Base-by-base conservation (phyloP, 129 eudicot genomes). In the Flaveria bidentis region DNA sequence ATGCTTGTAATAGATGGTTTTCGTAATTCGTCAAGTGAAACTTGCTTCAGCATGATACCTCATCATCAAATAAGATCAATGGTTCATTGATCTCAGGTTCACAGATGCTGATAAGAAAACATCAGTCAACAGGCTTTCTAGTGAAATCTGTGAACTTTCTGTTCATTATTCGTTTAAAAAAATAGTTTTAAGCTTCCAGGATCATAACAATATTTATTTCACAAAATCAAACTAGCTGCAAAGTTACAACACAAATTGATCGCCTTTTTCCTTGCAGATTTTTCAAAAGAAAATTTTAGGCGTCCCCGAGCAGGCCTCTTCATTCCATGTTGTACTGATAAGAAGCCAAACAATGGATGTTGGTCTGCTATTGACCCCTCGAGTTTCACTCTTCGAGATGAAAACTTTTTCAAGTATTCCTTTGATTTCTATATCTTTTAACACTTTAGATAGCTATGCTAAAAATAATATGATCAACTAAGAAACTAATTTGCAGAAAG, bases 281-380 rank as follows among this genome's bases (percentile, higher is more conserved):
- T 84, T 46, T 86, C 89, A 6, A 84, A 82, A 76, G 83, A 75
- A 23, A 81, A 80, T 63, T 77, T 87, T 17, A 83, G 80, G 56
- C 90, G 74, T 51, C 98, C 96, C 41, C 89, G 88, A 74, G 92
- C 90, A 25, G 96, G 98, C 52, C 74, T 78, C 13, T 44, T 83
- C 68, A 83, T 92, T 72, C 94, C 96, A 15, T 67, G 86, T 67
- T 77, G 82, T 49, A 67, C 85, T 26, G 83, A 82, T 41, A 92
- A 78, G 83, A 90, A 88, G 82, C 83, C 76, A 14, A 85, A 70
- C 46, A 67, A 85, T 17, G 94, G 94, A 78, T 80, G 82, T 76
- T 92, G 98, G 98, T 85, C 94, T 55, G 78, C 84, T 71, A 82
- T 92, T 44, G 81, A 83, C 78, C 96, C 98, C 53, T 88, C 94